Base-by-base conservation (phyloP, 345 rosid species). In the Eucalyptus fibrosa region DNA sequence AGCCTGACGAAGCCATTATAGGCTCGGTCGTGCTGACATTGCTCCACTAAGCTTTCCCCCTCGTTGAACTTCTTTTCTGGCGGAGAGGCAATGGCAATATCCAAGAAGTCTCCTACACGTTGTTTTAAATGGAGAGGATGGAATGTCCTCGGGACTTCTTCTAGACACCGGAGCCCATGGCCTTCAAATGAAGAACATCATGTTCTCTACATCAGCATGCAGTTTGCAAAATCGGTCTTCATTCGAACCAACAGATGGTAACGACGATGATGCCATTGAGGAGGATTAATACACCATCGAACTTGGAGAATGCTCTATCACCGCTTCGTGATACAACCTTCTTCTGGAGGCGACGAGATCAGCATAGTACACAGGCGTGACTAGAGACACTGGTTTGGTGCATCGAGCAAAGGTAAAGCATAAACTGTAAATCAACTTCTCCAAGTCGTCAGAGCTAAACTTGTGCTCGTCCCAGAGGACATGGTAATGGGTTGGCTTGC, bases 371-470 rank as follows among this genome's bases (percentile, higher is more conserved):
- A 96, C 97, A 0, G 99, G 99, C 24, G 99, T 97, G 47, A 96
- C 95, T 34, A 96, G 89, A 7, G 97, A 95, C 26, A 96, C 97
- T 6, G 93, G 97, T 90, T 95, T 96, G 18, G 98, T 96, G 93
- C 98, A 97, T 7, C 98, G 92, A 87, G 98, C 95, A 92, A 97
- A 51, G 86, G 98, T 97, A 92, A 94, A 97, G 87, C 98, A 96
- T 95, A 96, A 91, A 90, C 94, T 83, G 50, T 96, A 96, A 45
- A 95, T 97, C 49, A 97, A 94, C 90, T 94, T 91, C 91, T 97
- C 96, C 91, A 96, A 86, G n/a, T 91, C 90, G 86, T 96, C 98
- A 2, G 97, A 95, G 11, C 93, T 86, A 88, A 96, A 94, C 8
- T 90, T 90, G 17, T 96, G 92, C 80, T 96, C 97, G 50, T 97